Evolutionary conservation across 1,139 yeast genomes (phyloP).

Genomic region (Candida glucosophila): DNA sequence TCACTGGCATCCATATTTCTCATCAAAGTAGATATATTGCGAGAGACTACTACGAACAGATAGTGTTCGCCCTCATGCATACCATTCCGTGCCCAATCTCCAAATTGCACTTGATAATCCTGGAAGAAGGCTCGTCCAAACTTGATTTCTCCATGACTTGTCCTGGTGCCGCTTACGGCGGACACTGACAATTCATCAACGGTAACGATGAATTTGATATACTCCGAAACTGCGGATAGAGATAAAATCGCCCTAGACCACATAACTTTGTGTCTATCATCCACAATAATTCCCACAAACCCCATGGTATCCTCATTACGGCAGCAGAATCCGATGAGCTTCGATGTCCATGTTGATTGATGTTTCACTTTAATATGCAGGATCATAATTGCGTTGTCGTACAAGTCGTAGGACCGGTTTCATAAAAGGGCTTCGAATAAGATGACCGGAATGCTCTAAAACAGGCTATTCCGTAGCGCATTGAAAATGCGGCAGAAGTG

Average conservation of each 20-base stretch:
- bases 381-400: no score
- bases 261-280: constrained; percentile 24
- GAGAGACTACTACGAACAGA: constrained; percentile 40
- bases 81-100: constrained; percentile 22
- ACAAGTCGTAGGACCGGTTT: no score
- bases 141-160: constrained; percentile 33
- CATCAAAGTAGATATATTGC: constrained; percentile 41
- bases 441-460: no score
- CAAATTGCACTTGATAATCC: constrained; percentile 24
- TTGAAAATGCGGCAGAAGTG: no score
- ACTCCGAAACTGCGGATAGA: constrained; percentile 38
- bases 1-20: constrained; percentile 37
- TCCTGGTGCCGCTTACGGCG: constrained; percentile 35
- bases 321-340: no score
- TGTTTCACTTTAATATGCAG: no score
- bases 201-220: constrained; percentile 30
- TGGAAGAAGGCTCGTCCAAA: constrained; percentile 31
- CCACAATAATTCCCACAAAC: constrained; percentile 33
- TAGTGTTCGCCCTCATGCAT: constrained; percentile 32
- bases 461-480: no score
- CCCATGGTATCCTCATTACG: constrained; percentile 16
- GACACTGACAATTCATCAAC: constrained; percentile 22
- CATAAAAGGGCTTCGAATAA: no score
- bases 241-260: constrained; percentile 41
- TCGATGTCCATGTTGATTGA: no score